Evolutionary conservation across 2,329 filamentous ascomycete genomes (phyloP), one percentile per base, ranked within the genome.

Genomic region (Rhynchosporium graminicola): DNA sequence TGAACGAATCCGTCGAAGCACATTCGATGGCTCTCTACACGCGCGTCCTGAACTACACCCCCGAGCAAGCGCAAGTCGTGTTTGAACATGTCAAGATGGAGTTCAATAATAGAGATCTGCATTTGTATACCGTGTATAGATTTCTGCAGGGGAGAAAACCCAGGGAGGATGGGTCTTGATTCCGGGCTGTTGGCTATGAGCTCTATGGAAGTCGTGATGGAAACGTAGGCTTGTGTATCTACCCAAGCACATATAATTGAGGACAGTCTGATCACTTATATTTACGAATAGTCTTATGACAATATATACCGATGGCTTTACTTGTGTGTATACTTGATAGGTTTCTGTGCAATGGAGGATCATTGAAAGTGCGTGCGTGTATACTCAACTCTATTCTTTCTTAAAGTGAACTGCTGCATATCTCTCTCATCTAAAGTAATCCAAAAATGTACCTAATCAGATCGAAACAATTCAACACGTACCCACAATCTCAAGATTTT

Each of bases 101-200:
- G 47, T 63, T 66, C 10, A 63, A 60, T 38, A 58, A 66, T 61
- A 55, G 48, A 31, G 59, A 54, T n/a, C 43, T 66, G 29, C 61
- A 62, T 62, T 20, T 63, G 20, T 64, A 67, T 58, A 62, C 56
- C 9, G 60, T 60, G 2, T 65, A 60, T 60, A 51, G 62, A 20
- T 67, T 65, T 61, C 29, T 65, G 36, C 52, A 63, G 50, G 71
- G 64, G 74, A 54, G 68, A 74, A 3, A 75, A 72, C 38, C 67
- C 12, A 48, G 56, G 54, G 20, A 55, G 51, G 31, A 36, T 13
- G 36, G 26, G 51, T 33, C 15, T 47, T n/a, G 28, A 20, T 20
- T 20, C 20, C 1, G 51, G 15, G 15, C 1, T 42, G 36, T 33
- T 33, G 13, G 36, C 36, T 40, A 43, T 43, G 42, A n/a, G 7